These are phyloP conservation scores for Eucommia ulmoides DNA, from an alignment of 257 asterid genomes.

Conservation along the genomic window DNA sequence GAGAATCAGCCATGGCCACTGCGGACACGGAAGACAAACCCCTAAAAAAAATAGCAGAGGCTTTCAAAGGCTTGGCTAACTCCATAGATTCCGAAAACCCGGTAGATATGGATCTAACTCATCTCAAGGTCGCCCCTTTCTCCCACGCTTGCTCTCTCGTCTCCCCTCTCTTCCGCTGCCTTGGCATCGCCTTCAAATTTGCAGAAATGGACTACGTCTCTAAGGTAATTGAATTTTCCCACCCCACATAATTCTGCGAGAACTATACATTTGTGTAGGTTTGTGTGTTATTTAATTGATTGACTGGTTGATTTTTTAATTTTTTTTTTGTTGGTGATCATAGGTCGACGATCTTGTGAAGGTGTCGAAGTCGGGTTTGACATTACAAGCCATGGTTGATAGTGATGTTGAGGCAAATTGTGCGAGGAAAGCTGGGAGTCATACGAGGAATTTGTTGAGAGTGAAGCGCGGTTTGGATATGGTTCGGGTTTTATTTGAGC, in stretches of 20 bases:
- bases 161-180: conserved; percentile 89
- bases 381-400: conserved; percentile 62
- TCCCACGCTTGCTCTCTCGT: conserved; percentile 78
- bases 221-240: conserved; percentile 28
- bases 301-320: conserved; percentile 2
- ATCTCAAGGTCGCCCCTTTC: conserved; percentile 46
- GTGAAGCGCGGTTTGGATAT: conserved; percentile 95
- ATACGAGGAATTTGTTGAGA: conserved; percentile 80
- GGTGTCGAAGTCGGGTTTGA: conserved; percentile 55
- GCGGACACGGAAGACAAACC: conserved; percentile 29
- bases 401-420: conserved; percentile 58
- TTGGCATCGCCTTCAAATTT: conserved; percentile 91
- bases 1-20: not conserved
- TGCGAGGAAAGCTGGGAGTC: conserved; percentile 74
- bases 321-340: not conserved
- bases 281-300: conserved; percentile 2
- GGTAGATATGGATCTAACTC: no score
- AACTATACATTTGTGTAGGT: not conserved
- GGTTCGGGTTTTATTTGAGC: conserved; percentile 83
- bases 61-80: conserved; percentile 51
- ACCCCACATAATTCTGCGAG: not conserved
- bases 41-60: conserved; percentile 62
- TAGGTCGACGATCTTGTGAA: conserved; percentile 74
- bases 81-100: conserved; percentile 28
- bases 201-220: conserved; percentile 88